Evolutionary conservation across 1,284 basidiomycete species (phyloP).

Genomic region (Rhodotorula glutinis): DNA sequence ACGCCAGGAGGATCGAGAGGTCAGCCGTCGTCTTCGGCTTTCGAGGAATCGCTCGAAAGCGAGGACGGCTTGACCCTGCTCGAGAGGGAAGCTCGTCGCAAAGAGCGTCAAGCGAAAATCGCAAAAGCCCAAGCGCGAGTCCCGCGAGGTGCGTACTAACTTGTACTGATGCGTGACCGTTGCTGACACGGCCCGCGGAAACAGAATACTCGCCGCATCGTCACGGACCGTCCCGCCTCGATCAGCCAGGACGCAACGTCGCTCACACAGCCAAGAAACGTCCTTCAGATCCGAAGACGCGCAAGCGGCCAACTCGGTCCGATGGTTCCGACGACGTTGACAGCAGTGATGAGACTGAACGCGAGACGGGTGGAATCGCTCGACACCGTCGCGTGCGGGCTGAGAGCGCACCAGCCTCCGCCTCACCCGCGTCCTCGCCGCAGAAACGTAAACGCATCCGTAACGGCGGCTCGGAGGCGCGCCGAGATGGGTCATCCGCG

Average conservation of each 20-base stretch:
- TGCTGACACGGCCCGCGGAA: rapidly evolving
- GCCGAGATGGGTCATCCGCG: too few relatives aligned
- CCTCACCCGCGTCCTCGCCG: slow-evolving; percentile 9
- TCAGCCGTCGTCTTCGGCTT: not conserved
- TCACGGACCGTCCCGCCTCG: slow-evolving; percentile 7
- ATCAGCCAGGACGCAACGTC: not conserved
- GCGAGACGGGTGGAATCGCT: not conserved
- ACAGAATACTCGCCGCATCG: slow-evolving; percentile 7
- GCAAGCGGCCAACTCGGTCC: not conserved
- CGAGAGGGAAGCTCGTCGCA: slow-evolving; percentile 26
- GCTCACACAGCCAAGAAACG: too few relatives aligned
- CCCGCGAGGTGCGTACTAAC: not conserved
- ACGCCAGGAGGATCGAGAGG: not conserved
- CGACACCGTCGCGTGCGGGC: not conserved
- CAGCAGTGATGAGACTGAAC: not conserved
- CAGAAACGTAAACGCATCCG: not conserved
- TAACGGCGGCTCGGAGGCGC: too few relatives aligned
- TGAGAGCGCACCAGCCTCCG: slow-evolving; percentile 27
- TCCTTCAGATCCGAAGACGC: not conserved
- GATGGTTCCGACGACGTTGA: not conserved
- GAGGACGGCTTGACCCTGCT: slow-evolving; percentile 17
- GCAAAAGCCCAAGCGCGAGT: not conserved
- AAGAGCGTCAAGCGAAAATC: slow-evolving; percentile 12
- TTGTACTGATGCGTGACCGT: not conserved
- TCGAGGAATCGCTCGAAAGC: not conserved